phyloP scores from a whole-genome alignment of 139 green algal genomes.

The Micromonas commoda region DNA sequence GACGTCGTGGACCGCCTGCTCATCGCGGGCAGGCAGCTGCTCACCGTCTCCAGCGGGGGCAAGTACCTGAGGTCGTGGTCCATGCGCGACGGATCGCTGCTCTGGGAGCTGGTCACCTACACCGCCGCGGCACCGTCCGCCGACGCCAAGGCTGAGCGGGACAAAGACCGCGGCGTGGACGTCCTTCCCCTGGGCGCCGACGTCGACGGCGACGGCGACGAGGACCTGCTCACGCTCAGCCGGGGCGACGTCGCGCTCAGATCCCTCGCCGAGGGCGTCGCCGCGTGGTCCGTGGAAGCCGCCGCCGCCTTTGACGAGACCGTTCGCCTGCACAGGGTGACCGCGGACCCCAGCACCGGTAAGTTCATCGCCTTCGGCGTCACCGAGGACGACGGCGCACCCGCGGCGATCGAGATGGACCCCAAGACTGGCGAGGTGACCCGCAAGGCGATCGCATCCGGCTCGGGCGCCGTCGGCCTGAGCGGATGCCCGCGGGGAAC shows the following conservation, averaged over 20 bases:
- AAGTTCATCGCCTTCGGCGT: background rate
- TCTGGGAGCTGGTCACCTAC: slow-evolving; percentile 13
- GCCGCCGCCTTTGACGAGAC: background rate
- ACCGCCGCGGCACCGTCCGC: background rate
- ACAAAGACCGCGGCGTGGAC: background rate
- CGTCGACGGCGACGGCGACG: slow-evolving; percentile 3
- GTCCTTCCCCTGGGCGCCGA: background rate
- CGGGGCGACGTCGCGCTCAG: background rate
- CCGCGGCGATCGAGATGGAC: background rate
- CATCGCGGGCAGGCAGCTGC: background rate
- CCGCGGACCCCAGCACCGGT: background rate
- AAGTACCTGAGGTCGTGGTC: background rate
- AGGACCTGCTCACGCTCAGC: background rate
- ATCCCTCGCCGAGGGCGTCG: background rate
- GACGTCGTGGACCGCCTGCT: background rate
- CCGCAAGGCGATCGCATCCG: background rate
- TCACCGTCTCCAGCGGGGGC: background rate
- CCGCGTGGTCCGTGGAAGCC: background rate
- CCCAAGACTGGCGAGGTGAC: background rate
- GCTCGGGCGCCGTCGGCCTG: too few species aligned
- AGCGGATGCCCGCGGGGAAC: too few species aligned
- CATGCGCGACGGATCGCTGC: background rate
- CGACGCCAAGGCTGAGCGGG: background rate
- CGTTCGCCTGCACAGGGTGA: background rate
- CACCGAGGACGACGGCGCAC: background rate